Percentiles rank a stretch among this genome's conserved stretches.
phyloP scores from a whole-genome alignment of 148 eudicot species.

The Camellia sinensis region DNA sequence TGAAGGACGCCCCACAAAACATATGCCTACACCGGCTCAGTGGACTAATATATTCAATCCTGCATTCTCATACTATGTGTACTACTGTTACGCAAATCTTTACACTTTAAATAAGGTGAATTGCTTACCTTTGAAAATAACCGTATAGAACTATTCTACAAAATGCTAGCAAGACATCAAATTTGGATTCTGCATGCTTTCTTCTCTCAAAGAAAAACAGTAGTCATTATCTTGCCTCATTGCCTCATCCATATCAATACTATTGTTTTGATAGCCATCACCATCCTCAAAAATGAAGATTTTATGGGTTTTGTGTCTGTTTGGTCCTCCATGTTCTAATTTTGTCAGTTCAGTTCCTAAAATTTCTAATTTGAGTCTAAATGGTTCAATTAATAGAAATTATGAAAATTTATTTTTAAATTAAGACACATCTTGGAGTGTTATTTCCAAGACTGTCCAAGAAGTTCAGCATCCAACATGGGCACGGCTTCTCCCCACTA shows the following conservation, averaged over 20 bases:
- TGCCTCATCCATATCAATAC: background rate
- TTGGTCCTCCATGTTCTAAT: too few species aligned
- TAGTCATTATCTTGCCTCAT: too few species aligned
- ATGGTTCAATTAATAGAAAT: too few species aligned
- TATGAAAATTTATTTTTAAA: background rate
- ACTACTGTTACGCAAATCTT: slow-evolving; percentile 98
- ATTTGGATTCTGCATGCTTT: background rate
- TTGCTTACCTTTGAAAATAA: slow-evolving; percentile 2
- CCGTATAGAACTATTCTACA: background rate
- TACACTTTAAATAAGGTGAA: slow-evolving; percentile 90
- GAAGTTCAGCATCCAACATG: background rate
- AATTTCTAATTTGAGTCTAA: too few species aligned
- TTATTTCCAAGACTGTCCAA: background rate
- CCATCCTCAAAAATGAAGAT: background rate
- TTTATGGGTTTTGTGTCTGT: background rate
- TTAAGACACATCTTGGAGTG: background rate
- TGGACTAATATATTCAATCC: slow-evolving; percentile 98
- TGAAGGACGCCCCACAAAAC: slow-evolving; percentile 97
- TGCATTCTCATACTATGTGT: slow-evolving; percentile 85
- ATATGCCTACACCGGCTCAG: slow-evolving; percentile 95
- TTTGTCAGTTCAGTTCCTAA: too few species aligned
- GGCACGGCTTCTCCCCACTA: background rate
- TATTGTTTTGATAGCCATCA: background rate
- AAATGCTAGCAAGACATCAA: background rate
- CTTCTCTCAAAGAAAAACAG: background rate